Evolutionary conservation across 495 filamentous ascomycete genomes (phyloP).

Genomic region (Parmelia sp.): DNA sequence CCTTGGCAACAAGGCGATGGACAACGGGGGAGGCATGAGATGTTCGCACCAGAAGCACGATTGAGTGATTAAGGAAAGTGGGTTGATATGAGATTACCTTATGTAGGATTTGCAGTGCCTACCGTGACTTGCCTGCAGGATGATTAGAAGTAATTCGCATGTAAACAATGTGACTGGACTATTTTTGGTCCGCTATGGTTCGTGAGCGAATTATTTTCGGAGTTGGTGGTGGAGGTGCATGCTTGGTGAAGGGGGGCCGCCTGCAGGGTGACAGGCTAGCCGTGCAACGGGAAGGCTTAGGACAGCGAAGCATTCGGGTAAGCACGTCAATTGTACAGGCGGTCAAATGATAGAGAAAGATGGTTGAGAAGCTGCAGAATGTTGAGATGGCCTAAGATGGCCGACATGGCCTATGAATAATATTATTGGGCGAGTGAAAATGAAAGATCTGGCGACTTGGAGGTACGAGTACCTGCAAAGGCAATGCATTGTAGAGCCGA

Average conservation of each 20-base stretch:
- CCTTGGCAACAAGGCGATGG: background rate
- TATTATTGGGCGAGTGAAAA: background rate
- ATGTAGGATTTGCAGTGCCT: background rate
- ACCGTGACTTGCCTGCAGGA: background rate
- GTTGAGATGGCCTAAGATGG: background rate
- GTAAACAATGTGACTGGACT: background rate
- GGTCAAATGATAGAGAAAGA: background rate
- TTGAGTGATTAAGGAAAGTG: background rate
- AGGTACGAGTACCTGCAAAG: background rate
- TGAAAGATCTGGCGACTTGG: background rate
- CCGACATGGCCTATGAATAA: too few species aligned
- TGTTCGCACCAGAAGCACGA: background rate
- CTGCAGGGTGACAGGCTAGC: background rate
- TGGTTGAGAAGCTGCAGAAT: background rate
- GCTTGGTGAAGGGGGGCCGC: background rate
- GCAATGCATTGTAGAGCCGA: too few species aligned
- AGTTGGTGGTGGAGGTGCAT: background rate
- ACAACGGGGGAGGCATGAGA: constrained; percentile 1
- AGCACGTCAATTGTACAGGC: background rate
- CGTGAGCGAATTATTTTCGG: background rate
- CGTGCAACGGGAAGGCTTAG: background rate
- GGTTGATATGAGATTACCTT: background rate
- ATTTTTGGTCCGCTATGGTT: background rate
- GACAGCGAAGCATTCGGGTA: background rate
- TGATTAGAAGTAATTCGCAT: background rate